A percentile compares a stretch with the other conserved stretches of the same genome.
Conservation (phyloP, 2,329 filamentous ascomycete genomes). For the Bimuria novae-zelandiae region DNA sequence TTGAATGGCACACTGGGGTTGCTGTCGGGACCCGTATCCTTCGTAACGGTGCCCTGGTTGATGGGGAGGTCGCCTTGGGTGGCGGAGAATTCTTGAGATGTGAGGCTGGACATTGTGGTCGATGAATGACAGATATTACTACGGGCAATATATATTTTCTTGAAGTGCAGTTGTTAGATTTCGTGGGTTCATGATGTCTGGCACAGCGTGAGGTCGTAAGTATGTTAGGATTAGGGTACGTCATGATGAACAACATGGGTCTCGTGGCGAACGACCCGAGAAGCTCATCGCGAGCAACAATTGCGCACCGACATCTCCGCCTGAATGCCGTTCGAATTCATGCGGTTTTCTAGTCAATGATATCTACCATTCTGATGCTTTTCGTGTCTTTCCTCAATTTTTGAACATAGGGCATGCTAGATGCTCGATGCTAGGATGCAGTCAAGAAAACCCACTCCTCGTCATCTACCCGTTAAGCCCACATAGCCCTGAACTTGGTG, state of each 20-base stretch:
- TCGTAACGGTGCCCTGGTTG: conserved; percentile 10
- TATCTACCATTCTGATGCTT: conserved; percentile 6
- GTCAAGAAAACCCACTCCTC: neutral
- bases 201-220: neutral
- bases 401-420: neutral
- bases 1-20: conserved; percentile 10
- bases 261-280: neutral
- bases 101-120: conserved; percentile 18
- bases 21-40: conserved; percentile 4
- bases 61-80: conserved; percentile 19
- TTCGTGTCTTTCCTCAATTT: neutral
- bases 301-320: neutral
- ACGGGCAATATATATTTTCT: neutral
- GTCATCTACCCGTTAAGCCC: conserved; percentile 52
- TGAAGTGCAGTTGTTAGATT: neutral
- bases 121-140: neutral
- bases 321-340: neutral
- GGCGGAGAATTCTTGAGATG: conserved; percentile 18
- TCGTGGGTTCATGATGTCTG: neutral
- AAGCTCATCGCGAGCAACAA: neutral
- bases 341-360: neutral
- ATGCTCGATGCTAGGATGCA: neutral
- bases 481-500: conserved; percentile 65
- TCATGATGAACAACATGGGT: conserved; percentile 1
- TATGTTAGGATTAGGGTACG: neutral